Evolutionary conservation across 306 rosid species (phyloP).

Genomic region (Chamaecrista fasciculata): DNA sequence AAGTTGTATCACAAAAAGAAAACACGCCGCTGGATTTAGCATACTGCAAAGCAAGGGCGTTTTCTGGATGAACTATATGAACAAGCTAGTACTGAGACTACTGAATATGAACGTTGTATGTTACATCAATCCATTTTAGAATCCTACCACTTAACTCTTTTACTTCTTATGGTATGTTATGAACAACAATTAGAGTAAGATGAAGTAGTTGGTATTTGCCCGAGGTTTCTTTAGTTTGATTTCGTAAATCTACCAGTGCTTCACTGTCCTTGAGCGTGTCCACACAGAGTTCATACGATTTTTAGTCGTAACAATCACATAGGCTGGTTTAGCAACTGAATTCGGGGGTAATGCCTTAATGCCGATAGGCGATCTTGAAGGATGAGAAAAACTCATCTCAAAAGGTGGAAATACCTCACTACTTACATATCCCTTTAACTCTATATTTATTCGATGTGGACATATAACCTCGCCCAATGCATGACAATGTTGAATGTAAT

Average conservation of each 20-base stretch:
- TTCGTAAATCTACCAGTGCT: background rate
- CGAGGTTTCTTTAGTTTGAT: background rate
- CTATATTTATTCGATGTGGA: too few species aligned
- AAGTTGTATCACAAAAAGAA: background rate
- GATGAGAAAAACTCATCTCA: too few species aligned
- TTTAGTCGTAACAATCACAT: too few species aligned
- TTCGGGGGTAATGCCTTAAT: too few species aligned
- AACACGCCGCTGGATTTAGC: background rate
- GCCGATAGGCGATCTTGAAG: too few species aligned
- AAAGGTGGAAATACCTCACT: too few species aligned
- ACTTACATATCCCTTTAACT: too few species aligned
- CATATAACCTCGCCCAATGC: background rate
- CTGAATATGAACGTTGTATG: background rate
- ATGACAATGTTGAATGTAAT: background rate
- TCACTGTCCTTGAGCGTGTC: background rate
- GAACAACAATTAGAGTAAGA: background rate
- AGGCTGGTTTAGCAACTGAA: too few species aligned
- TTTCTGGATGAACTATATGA: background rate
- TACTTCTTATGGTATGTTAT: background rate
- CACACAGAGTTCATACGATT: too few species aligned
- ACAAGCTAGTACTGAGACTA: background rate
- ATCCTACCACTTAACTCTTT: background rate
- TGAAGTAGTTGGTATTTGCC: background rate
- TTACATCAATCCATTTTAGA: background rate
- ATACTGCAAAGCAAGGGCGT: background rate